A percentile compares a stretch with the other conserved stretches of the same genome.
Evolutionary conservation across 331 rosid genomes (phyloP).

Genomic region (Quercus tomentella): DNA sequence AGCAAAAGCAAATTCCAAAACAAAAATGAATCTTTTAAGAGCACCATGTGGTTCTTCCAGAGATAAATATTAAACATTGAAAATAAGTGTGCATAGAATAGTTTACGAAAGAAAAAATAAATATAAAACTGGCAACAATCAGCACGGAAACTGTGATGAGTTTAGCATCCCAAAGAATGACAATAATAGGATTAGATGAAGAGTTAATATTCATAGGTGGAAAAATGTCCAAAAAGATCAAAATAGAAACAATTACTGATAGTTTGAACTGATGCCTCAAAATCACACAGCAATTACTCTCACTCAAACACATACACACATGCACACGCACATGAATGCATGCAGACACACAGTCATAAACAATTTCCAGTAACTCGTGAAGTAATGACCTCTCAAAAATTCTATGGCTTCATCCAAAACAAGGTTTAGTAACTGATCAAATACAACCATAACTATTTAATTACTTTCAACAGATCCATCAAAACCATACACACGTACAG

Average conservation of each 20-base stretch:
- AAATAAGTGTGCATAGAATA: not conserved
- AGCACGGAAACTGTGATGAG: not conserved
- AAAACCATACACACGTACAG: not conserved
- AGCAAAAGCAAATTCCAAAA: not conserved
- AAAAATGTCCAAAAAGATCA: not conserved
- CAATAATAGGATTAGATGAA: not conserved
- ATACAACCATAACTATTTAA: not conserved
- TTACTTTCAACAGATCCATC: not conserved
- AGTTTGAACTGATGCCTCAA: not conserved
- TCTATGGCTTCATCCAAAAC: constrained; percentile 85
- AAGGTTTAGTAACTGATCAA: constrained; percentile 77
- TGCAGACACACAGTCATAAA: not conserved
- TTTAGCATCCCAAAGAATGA: not conserved
- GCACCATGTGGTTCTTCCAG: not conserved
- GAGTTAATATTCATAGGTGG: not conserved
- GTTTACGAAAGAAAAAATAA: not conserved
- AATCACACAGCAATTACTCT: not conserved
- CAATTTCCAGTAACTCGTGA: not conserved
- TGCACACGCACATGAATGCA: too few relatives aligned
- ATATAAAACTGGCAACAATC: not conserved
- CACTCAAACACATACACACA: not conserved
- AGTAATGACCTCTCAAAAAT: constrained; percentile 63
- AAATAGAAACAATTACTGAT: too few relatives aligned
- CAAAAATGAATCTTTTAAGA: not conserved
- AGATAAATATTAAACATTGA: not conserved